Conservation (phyloP, 2,329 filamentous ascomycete species). For the Metarhizium sp. region DNA sequence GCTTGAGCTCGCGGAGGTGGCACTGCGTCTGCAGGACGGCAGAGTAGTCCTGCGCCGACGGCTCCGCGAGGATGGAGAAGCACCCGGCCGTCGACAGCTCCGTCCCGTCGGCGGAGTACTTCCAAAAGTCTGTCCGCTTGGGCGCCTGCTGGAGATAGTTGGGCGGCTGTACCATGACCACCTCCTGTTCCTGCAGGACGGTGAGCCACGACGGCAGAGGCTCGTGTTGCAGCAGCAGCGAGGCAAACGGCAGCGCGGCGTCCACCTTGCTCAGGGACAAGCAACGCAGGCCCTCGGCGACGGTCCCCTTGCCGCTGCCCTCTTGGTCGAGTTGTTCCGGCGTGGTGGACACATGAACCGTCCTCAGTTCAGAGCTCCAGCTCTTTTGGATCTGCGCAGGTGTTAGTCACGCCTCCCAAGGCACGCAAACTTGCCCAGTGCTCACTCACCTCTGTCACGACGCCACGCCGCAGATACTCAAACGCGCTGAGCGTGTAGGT, state of each 20-base stretch:
- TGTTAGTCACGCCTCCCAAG: not conserved
- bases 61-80: slow-evolving; percentile 19
- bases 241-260: not conserved
- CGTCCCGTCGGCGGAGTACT: slow-evolving; percentile 17
- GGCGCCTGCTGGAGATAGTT: slow-evolving; percentile 15
- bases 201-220: not conserved
- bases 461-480: slow-evolving; percentile 23
- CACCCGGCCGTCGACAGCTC: slow-evolving; percentile 19
- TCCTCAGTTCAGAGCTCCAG: slow-evolving; percentile 17
- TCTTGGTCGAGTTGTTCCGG: not conserved
- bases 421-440: no score
- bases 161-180: slow-evolving; percentile 10
- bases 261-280: not conserved
- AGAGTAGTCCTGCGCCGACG: slow-evolving; percentile 17
- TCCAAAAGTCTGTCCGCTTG: slow-evolving; percentile 20
- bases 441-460: slow-evolving; percentile 16
- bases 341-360: not conserved
- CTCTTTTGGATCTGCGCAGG: slow-evolving; percentile 15
- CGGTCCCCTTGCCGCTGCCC: not conserved
- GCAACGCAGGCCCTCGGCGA: not conserved
- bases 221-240: not conserved
- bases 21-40: slow-evolving; percentile 21
- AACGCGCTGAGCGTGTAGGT: slow-evolving; percentile 21
- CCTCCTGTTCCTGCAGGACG: slow-evolving; percentile 10
- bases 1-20: slow-evolving; percentile 20